Percentiles rank a stretch among this genome's conserved stretches.
phyloP scores from a whole-genome alignment of 31 red algal genomes.

The Bonnemaisonia californica region DNA sequence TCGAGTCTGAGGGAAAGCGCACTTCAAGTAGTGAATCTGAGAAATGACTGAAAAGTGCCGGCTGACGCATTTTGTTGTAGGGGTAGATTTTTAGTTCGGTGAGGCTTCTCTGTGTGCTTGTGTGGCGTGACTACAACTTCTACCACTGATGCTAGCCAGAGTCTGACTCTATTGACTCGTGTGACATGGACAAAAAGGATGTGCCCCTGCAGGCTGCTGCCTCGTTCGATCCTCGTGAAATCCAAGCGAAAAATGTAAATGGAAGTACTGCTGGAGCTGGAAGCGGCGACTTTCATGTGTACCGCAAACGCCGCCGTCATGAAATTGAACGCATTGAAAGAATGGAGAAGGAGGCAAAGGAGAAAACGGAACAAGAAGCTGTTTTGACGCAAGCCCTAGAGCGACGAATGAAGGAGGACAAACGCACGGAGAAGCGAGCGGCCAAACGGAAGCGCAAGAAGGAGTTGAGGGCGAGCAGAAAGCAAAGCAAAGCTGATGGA shows the following conservation, averaged over 20 bases:
- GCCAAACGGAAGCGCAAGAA: slow-evolving; percentile 64
- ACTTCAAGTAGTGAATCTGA: neutral
- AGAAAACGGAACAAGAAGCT: slow-evolving; percentile 7
- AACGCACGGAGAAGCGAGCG: slow-evolving; percentile 32
- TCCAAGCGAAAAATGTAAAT: slow-evolving; percentile 66
- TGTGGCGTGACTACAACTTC: neutral
- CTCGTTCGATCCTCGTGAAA: slow-evolving; percentile 39
- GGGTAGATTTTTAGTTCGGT: neutral
- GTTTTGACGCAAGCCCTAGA: slow-evolving; percentile 5
- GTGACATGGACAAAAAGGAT: neutral
- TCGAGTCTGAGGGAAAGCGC: neutral
- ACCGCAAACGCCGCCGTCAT: slow-evolving; percentile 65
- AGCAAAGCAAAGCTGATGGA: slow-evolving; percentile 6
- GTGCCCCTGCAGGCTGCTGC: neutral
- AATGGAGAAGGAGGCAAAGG: slow-evolving; percentile 47
- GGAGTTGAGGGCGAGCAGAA: slow-evolving; percentile 7
- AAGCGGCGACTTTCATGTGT: slow-evolving; percentile 94
- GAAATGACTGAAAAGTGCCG: neutral
- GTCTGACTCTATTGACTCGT: neutral
- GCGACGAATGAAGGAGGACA: slow-evolving; percentile 16
- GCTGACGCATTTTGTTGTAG: neutral
- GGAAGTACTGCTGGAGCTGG: slow-evolving; percentile 88
- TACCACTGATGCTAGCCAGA: neutral
- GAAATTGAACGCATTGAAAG: slow-evolving; percentile 68
- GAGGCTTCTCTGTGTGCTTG: neutral